Conservation (phyloP, 305 asterid genomes). For the Fraxinus nigra region DNA sequence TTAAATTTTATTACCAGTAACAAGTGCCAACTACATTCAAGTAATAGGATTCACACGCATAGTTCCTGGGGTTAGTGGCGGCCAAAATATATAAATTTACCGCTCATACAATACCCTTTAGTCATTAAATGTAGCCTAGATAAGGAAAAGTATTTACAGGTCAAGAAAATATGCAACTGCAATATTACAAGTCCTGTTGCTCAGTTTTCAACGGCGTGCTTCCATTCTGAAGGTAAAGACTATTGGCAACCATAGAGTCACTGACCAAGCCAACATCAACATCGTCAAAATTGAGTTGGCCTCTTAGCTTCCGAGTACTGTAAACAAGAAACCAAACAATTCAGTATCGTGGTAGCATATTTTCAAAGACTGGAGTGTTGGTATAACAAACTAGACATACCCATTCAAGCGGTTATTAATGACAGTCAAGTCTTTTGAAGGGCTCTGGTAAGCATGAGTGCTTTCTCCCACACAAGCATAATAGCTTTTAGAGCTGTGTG, state of each 20-base stretch:
- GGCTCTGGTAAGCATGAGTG: slow-evolving; percentile 97
- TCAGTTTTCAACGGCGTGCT: slow-evolving; percentile 58
- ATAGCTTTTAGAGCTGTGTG: slow-evolving; percentile 89
- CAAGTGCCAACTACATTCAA: slow-evolving; percentile 2
- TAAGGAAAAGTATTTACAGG: slow-evolving; percentile 45
- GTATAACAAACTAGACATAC: slow-evolving; percentile 31
- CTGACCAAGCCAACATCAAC: slow-evolving; percentile 87
- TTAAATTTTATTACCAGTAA: slow-evolving; percentile 1
- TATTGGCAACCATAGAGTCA: slow-evolving; percentile 72
- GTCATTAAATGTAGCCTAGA: slow-evolving; percentile 15
- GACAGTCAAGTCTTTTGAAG: slow-evolving; percentile 88
- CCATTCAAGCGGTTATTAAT: slow-evolving; percentile 89
- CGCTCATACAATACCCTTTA: slow-evolving; percentile 40
- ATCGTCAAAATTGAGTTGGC: slow-evolving; percentile 72
- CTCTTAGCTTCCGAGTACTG: slow-evolving; percentile 76
- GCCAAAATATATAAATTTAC: slow-evolving; percentile 29
- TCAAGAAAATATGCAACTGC: background rate
- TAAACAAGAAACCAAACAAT: background rate
- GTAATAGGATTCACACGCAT: background rate
- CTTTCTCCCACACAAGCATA: slow-evolving; percentile 62
- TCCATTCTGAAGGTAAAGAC: slow-evolving; percentile 54
- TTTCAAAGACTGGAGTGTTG: background rate
- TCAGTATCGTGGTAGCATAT: slow-evolving; percentile 2
- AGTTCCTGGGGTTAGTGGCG: slow-evolving; percentile 32
- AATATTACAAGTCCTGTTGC: slow-evolving; percentile 53